These are phyloP conservation scores for Polygonum maritimum DNA, from an alignment of 148 eudicot species.

Conservation along the genomic window DNA sequence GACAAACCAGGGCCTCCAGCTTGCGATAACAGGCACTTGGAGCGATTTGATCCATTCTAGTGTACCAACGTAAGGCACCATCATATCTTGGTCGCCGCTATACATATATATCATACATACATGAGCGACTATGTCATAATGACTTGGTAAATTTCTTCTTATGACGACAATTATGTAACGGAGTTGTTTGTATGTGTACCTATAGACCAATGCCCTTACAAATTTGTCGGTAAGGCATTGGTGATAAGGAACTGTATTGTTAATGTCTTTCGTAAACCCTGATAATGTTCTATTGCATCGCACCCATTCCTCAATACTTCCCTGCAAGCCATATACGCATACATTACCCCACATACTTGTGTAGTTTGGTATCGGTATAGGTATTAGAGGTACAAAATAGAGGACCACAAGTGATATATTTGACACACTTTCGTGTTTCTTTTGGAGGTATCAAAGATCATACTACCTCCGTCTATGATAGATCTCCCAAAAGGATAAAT, in stretches of 20 bases:
- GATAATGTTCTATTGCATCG: constrained; percentile 18
- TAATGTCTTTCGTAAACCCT: constrained; percentile 1
- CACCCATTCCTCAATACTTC: constrained; percentile 22
- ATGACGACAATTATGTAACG: too few relatives aligned
- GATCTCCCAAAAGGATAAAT: too few relatives aligned
- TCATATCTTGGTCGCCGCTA: constrained; percentile 17
- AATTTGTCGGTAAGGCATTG: constrained; percentile 10
- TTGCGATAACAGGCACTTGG: not conserved
- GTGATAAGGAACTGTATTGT: constrained; percentile 17
- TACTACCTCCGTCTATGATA: too few relatives aligned
- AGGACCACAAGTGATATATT: too few relatives aligned
- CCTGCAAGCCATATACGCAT: constrained; percentile 13
- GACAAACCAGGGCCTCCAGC: constrained; percentile 16
- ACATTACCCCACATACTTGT: not conserved
- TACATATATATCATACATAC: too few relatives aligned
- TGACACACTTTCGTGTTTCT: too few relatives aligned
- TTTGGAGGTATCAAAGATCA: too few relatives aligned
- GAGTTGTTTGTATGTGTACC: not conserved
- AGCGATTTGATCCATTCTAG: constrained; percentile 11
- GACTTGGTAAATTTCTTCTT: too few relatives aligned
- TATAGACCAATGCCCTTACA: constrained; percentile 8
- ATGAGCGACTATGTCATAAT: too few relatives aligned
- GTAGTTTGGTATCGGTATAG: too few relatives aligned
- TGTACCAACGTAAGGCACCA: constrained; percentile 11
- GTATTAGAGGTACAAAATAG: too few relatives aligned